Evolutionary conservation across 108 stramenopile genomes (phyloP).

Genomic region (Nannochloropsis oceanica): DNA sequence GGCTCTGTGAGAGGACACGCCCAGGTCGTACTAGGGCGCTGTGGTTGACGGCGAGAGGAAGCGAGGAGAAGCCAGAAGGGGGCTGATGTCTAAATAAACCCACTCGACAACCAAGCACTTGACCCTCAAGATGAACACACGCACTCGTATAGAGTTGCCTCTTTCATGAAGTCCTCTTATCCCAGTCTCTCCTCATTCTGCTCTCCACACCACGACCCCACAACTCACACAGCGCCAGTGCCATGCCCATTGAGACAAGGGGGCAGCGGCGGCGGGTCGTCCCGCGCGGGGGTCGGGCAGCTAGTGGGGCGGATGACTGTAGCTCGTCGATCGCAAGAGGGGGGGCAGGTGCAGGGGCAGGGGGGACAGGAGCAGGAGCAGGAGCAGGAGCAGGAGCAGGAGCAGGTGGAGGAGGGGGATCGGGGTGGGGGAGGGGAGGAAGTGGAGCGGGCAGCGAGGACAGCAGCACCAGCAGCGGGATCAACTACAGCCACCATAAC

Average conservation of each 20-base stretch:
- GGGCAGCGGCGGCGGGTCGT: not conserved
- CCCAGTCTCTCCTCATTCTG: no score
- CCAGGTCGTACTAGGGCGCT: no score
- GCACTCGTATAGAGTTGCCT: no score
- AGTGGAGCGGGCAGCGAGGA: not conserved
- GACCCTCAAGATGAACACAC: no score
- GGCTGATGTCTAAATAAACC: no score
- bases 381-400: not conserved
- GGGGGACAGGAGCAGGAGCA: not conserved
- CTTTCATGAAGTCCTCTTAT: no score
- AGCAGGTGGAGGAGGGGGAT: not conserved
- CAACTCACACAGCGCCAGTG: not conserved
- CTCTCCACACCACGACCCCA: not conserved
- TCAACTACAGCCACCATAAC: not conserved
- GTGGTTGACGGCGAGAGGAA: no score
- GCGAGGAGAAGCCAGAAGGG: no score
- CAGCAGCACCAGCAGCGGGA: not conserved
- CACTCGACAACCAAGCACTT: no score
- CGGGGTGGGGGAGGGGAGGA: not conserved
- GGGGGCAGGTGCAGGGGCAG: not conserved
- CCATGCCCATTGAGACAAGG: not conserved
- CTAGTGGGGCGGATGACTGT: not conserved
- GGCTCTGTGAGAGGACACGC: no score
- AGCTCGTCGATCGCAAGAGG: not conserved
- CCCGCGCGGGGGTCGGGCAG: not conserved